A percentile compares a stretch with the other conserved stretches of the same genome.
phyloP scores from a whole-genome alignment of 179 eudicot genomes.

The Gypsophila paniculata region DNA sequence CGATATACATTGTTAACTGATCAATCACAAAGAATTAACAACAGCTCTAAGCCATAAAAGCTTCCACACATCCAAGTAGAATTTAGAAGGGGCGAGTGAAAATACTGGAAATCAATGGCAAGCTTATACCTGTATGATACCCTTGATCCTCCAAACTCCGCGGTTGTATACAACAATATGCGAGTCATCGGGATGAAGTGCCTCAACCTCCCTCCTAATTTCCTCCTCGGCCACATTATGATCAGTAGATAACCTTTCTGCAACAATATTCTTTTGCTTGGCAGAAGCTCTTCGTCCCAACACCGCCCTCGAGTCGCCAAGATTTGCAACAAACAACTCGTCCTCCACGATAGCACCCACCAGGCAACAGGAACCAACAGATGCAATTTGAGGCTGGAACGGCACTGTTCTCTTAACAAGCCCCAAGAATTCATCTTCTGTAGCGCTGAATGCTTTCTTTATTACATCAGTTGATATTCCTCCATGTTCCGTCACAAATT shows the following conservation, averaged over 20 bases:
- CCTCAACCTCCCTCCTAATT: constrained; percentile 76
- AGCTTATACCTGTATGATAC: constrained; percentile 62
- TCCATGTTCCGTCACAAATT: constrained; percentile 55
- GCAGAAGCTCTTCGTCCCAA: constrained; percentile 45
- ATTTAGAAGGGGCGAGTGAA: too few species aligned
- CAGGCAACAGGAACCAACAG: constrained; percentile 73
- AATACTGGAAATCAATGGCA: background rate
- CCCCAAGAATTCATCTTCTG: constrained; percentile 58
- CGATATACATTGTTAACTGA: background rate
- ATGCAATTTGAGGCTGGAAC: constrained; percentile 45
- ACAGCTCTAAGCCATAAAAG: background rate
- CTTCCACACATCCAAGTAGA: background rate
- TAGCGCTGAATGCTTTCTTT: constrained; percentile 64
- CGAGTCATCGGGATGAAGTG: constrained; percentile 68
- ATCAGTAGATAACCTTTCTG: constrained; percentile 64
- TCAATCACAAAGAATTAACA: background rate
- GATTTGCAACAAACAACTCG: constrained; percentile 62
- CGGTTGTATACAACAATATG: constrained; percentile 51
- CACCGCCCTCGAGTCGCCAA: constrained; percentile 76
- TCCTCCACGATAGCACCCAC: constrained; percentile 58
- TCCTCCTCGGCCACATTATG: constrained; percentile 68
- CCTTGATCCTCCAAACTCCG: constrained; percentile 84
- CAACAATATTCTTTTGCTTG: constrained; percentile 32
- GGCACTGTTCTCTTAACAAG: constrained; percentile 45
- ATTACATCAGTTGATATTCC: constrained; percentile 65